Conservation (phyloP, 441 rosid species). For the Brassica hybrid region DNA sequence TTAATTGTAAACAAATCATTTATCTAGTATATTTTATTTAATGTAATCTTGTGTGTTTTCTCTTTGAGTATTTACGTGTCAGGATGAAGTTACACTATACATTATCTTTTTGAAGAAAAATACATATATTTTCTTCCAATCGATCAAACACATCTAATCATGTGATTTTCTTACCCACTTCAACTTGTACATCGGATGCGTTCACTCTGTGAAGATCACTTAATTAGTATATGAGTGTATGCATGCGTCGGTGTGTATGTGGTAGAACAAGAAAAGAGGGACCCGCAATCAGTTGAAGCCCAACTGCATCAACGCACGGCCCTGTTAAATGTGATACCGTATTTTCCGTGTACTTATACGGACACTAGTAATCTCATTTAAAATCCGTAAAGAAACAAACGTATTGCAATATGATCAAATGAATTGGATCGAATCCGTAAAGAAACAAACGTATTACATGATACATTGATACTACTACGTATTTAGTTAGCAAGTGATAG, state of each 20-base stretch:
- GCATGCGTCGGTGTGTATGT: not conserved
- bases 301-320: too few species aligned
- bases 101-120: not conserved
- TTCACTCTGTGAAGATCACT: not conserved
- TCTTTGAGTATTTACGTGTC: not conserved
- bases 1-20: not conserved
- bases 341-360: slow-evolving; percentile 9
- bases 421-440: too few species aligned
- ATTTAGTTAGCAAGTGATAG: not conserved
- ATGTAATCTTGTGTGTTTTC: not conserved
- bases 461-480: not conserved
- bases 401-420: too few species aligned
- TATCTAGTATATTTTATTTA: not conserved
- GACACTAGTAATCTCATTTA: slow-evolving; percentile 11
- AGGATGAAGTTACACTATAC: not conserved
- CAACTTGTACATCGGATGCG: not conserved
- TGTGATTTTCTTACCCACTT: slow-evolving; percentile 6
- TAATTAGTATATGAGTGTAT: not conserved
- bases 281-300: slow-evolving; percentile 10
- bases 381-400: not conserved
- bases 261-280: slow-evolving; percentile 27
- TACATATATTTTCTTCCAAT: not conserved
- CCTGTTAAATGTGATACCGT: slow-evolving; percentile 10
- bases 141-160: slow-evolving; percentile 21
- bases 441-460: not conserved